Base-by-base conservation (phyloP, 495 filamentous ascomycete species). In the Aspergillus biplanus region DNA sequence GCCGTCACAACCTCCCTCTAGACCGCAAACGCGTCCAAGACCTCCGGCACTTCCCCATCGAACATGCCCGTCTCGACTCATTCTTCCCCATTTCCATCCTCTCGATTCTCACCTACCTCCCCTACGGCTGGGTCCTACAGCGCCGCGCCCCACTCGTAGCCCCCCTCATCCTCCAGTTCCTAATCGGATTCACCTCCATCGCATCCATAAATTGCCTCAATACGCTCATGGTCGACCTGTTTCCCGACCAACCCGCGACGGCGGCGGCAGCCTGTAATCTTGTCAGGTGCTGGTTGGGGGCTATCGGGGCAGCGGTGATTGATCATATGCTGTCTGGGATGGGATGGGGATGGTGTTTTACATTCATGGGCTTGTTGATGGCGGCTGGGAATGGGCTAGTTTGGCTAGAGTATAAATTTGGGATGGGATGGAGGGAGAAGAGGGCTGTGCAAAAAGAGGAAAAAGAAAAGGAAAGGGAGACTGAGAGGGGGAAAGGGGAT, bases 201-300 rank as follows among this genome's bases (percentile, higher is more conserved):
- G 82, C 81, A 0, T 75, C 79, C 0, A 81, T 85, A 49, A 81
- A 82, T 71, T 32, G 68, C 60, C 47, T 61, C 56, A 66, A 65
- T 35, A 59, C 65, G 8, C 58, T 92, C 62, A 72, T 90, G 9
- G 80, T 90, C 3, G 89, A 92, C 58, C 75, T 90, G 3, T 86
- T 87, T 59, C 82, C 83, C 0, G 75, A 77, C 2, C 78, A 67
- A 6, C 81, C 88, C 0, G 83, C 82, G 0, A 85, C 87, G 0
- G 87, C 87, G 0, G 83, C 86, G 0, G 88, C 89, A 0, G 86
- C 87, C 0, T 88, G 86, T 61, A 91, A 92, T 67, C 71, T 92
- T 13, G 81, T 86, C 3, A 71, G 88, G 15, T 91, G 87, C 65
- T 66, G 87, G 49, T 70, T 91, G 4, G 88, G 88, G 1, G 89